Evolutionary conservation across 768 basidiomycete genomes (phyloP).

Genomic region (Atractiella rhizophila): DNA sequence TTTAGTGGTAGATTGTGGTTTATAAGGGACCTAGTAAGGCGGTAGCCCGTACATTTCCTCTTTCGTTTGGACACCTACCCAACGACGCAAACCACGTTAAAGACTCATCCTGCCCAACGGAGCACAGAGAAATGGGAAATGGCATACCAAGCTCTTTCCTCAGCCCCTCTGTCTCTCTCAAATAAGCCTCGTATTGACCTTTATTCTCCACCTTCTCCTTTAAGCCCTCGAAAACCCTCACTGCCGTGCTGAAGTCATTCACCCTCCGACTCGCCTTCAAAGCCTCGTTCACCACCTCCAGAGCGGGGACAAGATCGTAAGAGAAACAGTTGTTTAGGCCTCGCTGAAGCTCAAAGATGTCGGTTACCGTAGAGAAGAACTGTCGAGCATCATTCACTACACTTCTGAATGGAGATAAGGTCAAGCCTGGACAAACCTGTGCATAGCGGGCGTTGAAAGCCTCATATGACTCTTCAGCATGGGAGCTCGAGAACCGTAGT

Average conservation of each 20-base stretch:
- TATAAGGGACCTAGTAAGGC: too few species aligned
- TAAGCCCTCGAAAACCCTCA: constrained; percentile 83
- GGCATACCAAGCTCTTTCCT: constrained; percentile 64
- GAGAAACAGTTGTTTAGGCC: constrained; percentile 99
- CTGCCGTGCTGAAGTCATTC: constrained; percentile 90
- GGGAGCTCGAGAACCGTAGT: too few species aligned
- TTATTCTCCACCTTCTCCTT: constrained; percentile 96
- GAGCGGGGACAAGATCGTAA: constrained; percentile 78
- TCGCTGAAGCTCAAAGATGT: constrained; percentile 95
- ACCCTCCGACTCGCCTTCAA: constrained; percentile 67
- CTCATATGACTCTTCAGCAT: too few species aligned
- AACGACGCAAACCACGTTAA: not conserved
- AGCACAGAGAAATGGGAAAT: not conserved
- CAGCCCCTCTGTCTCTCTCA: constrained; percentile 66
- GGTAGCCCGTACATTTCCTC: constrained; percentile 33
- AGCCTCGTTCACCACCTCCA: constrained; percentile 58
- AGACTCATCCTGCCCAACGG: not conserved
- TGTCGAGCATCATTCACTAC: too few species aligned
- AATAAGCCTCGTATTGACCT: constrained; percentile 73
- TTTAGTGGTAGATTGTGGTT: too few species aligned
- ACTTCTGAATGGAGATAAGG: too few species aligned
- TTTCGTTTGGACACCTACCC: constrained; percentile 34
- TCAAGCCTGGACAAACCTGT: too few species aligned
- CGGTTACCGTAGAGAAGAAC: constrained; percentile 79
- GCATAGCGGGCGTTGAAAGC: too few species aligned